phyloP scores from a whole-genome alignment of 164 flowering plant species.

The Malania oleifera region DNA sequence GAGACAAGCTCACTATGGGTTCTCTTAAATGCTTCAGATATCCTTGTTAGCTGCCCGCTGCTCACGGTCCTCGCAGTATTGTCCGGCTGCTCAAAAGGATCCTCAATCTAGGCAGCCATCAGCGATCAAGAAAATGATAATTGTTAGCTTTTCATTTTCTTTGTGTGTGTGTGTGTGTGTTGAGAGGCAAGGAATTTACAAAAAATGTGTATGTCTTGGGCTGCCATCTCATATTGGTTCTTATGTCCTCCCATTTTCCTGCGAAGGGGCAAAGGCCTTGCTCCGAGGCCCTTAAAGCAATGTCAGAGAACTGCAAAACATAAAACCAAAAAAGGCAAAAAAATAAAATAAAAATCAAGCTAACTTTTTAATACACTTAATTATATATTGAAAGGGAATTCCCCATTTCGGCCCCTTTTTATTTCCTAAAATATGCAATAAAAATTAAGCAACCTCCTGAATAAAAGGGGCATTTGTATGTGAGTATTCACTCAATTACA shows the following conservation, averaged over 20 bases:
- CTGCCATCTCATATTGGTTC: conserved; percentile 52
- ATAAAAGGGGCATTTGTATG: too few relatives aligned
- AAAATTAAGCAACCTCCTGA: too few relatives aligned
- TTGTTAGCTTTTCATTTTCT: background rate
- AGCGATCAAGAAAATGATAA: background rate
- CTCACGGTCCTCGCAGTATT: conserved; percentile 73
- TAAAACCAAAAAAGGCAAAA: background rate
- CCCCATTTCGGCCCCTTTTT: too few relatives aligned
- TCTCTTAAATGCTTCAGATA: conserved; percentile 39
- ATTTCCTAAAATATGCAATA: too few relatives aligned
- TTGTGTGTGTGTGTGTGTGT: background rate
- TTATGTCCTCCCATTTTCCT: conserved; percentile 53
- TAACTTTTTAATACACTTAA: too few relatives aligned
- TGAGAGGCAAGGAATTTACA: conserved; percentile 27
- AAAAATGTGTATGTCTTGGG: conserved; percentile 44
- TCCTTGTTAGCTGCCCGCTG: conserved; percentile 33
- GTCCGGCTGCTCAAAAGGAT: conserved; percentile 80
- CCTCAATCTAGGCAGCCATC: conserved; percentile 55
- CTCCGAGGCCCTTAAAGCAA: conserved; percentile 34
- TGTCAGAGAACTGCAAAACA: conserved; percentile 60
- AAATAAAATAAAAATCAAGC: too few relatives aligned
- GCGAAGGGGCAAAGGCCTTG: conserved; percentile 54
- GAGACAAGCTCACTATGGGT: conserved; percentile 28
- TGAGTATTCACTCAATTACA: too few relatives aligned
- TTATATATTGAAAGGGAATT: too few relatives aligned